Percentiles rank a stretch among this genome's conserved stretches.
phyloP scores from a whole-genome alignment of 352 stramenopile species.

The Phytophthora sansomeana region DNA sequence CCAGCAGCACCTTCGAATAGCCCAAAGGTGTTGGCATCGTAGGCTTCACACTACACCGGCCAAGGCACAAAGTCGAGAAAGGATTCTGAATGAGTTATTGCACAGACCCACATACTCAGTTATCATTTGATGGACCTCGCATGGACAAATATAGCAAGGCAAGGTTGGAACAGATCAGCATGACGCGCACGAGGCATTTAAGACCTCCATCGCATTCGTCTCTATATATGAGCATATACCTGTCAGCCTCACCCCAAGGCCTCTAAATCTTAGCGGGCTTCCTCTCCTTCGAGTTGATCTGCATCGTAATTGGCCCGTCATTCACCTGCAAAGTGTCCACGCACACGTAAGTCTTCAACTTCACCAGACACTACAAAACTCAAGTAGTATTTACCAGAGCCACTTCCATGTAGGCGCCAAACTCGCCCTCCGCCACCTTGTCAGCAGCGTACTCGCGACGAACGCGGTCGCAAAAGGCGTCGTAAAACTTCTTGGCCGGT shows the following conservation, averaged over 20 bases:
- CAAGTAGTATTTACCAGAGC: constrained; percentile 52
- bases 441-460: constrained; percentile 60
- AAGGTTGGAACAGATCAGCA: not conserved
- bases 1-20: constrained; percentile 54
- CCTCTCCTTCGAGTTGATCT: constrained; percentile 83
- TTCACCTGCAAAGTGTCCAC: constrained; percentile 60
- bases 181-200: not conserved
- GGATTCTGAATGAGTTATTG: constrained; percentile 5
- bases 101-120: not conserved
- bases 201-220: not conserved
- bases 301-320: constrained; percentile 86
- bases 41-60: not conserved
- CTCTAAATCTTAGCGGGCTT: constrained; percentile 57
- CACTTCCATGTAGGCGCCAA: constrained; percentile 89
- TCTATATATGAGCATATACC: constrained; percentile 30
- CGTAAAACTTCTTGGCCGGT: constrained; percentile 78
- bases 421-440: constrained; percentile 83
- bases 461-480: constrained; percentile 77
- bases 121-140: not conserved
- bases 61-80: not conserved
- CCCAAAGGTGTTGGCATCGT: constrained; percentile 47
- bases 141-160: constrained; percentile 25
- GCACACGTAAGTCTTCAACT: constrained; percentile 17
- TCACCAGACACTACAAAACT: not conserved
- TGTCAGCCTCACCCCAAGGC: constrained; percentile 2